Evolutionary conservation across 495 filamentous ascomycete genomes (phyloP).

Genomic region (Pseudoneurospora amorphoporcata): DNA sequence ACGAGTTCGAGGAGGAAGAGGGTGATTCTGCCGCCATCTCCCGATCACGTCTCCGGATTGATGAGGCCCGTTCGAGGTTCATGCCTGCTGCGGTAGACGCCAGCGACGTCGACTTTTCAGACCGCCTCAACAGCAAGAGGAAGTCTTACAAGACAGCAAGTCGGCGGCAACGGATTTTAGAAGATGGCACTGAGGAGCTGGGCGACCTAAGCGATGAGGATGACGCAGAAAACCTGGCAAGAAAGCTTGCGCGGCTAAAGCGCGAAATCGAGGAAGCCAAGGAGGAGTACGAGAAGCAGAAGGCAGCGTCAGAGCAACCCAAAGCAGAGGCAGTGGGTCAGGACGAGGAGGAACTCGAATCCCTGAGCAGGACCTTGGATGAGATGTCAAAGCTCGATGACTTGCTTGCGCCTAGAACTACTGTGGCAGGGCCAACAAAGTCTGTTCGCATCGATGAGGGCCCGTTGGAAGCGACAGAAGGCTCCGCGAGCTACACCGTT

Average conservation of each 20-base stretch:
- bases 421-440: constrained; percentile 15
- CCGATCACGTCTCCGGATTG: constrained; percentile 58
- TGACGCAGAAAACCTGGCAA: constrained; percentile 57
- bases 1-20: constrained; percentile 53
- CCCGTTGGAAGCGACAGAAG: background rate
- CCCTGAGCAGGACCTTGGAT: constrained; percentile 57
- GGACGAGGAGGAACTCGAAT: constrained; percentile 33
- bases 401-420: constrained; percentile 16
- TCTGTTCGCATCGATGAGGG: constrained; percentile 3
- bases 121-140: constrained; percentile 65
- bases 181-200: constrained; percentile 51
- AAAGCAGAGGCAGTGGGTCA: constrained; percentile 23
- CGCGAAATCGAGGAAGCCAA: constrained; percentile 73
- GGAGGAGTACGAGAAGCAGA: constrained; percentile 48
- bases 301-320: constrained; percentile 24
- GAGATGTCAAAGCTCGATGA: constrained; percentile 35
- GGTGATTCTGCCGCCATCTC: constrained; percentile 59
- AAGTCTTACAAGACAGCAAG: constrained; percentile 69
- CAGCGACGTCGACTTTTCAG: constrained; percentile 68
- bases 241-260: constrained; percentile 66
- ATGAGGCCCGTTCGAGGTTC: constrained; percentile 72
- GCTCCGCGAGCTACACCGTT: constrained; percentile 39
- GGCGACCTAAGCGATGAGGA: constrained; percentile 53
- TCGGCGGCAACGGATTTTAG: constrained; percentile 48
- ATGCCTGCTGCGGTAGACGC: constrained; percentile 64